These are phyloP conservation scores for Spathaspora boniae DNA, from an alignment of 805 yeast species.

Conservation along the genomic window DNA sequence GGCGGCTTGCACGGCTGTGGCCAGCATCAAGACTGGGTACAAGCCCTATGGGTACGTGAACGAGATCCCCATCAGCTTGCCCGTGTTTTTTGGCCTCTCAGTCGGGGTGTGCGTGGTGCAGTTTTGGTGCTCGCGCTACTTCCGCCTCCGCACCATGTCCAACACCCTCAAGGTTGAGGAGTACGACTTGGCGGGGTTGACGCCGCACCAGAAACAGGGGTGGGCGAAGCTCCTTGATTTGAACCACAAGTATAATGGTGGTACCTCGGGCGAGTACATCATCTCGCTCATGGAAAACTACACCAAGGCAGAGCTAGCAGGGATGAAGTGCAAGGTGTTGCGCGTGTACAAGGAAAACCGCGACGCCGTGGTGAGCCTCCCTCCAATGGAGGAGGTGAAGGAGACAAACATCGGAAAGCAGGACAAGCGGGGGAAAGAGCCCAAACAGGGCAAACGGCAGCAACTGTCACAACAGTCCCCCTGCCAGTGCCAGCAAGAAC, in stretches of 20 bases:
- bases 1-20: conserved; percentile 8
- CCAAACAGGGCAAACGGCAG: conserved; percentile 1
- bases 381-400: conserved; percentile 1
- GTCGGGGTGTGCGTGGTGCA: conserved; percentile 6
- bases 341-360: conserved; percentile 13
- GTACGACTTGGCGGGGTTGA: conserved; percentile 11
- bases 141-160: conserved; percentile 9
- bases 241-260: conserved; percentile 16
- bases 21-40: conserved; percentile 7
- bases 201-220: conserved; percentile 15
- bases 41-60: conserved; percentile 1
- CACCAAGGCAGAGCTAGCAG: conserved; percentile 9
- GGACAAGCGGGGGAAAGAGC: conserved; percentile 4
- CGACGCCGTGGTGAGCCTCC: too few relatives aligned
- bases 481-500: background rate
- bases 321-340: conserved; percentile 14
- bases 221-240: conserved; percentile 17
- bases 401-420: background rate
- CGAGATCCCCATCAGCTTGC: conserved; percentile 9
- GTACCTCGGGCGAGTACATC: conserved; percentile 16
- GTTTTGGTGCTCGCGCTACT: conserved; percentile 10
- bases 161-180: conserved; percentile 12
- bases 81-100: conserved; percentile 11
- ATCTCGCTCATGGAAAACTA: conserved; percentile 18
- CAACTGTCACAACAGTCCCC: background rate